These are phyloP conservation scores for Amaranthus hypochondriacus DNA, from an alignment of 148 eudicot genomes.

Conservation along the genomic window DNA sequence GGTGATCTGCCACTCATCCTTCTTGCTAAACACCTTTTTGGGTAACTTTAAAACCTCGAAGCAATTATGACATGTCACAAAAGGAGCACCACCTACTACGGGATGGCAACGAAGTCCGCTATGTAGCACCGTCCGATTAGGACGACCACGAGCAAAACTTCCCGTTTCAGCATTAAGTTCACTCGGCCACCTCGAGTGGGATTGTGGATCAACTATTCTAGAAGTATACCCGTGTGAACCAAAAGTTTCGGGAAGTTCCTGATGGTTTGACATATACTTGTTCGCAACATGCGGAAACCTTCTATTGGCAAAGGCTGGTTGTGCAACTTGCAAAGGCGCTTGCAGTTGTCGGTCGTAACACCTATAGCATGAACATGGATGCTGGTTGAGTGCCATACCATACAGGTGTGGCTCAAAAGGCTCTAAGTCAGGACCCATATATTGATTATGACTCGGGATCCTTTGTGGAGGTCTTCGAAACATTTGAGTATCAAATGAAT, in stretches of 20 bases:
- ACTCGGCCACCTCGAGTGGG: slow-evolving; percentile 46
- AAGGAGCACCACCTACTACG: slow-evolving; percentile 82
- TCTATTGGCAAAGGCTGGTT: slow-evolving; percentile 35
- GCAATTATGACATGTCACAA: slow-evolving; percentile 72
- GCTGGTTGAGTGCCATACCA: slow-evolving; percentile 39
- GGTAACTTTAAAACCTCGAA: slow-evolving; percentile 72
- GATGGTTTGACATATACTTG: slow-evolving; percentile 34
- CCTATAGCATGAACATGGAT: slow-evolving; percentile 62
- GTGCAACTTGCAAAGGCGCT: slow-evolving; percentile 35
- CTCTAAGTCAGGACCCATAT: slow-evolving; percentile 40
- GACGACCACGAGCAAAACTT: slow-evolving; percentile 36
- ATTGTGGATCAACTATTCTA: slow-evolving; percentile 28
- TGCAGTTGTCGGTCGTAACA: slow-evolving; percentile 48
- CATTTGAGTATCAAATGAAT: slow-evolving; percentile 47
- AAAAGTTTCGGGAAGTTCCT: slow-evolving; percentile 31
- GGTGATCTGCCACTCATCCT: slow-evolving; percentile 49
- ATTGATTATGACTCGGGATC: slow-evolving; percentile 36
- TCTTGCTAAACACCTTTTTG: slow-evolving; percentile 37
- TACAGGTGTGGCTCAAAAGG: slow-evolving; percentile 41
- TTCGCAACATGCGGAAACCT: slow-evolving; percentile 38
- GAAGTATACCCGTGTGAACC: slow-evolving; percentile 40
- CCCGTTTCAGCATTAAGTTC: slow-evolving; percentile 44
- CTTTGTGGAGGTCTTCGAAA: slow-evolving; percentile 39
- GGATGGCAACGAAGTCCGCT: slow-evolving; percentile 50
- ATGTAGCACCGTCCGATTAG: slow-evolving; percentile 43